Evolutionary conservation across 306 rosid species (phyloP), one percentile per base, ranked within the genome.

Genomic region (Prunus davidiana): DNA sequence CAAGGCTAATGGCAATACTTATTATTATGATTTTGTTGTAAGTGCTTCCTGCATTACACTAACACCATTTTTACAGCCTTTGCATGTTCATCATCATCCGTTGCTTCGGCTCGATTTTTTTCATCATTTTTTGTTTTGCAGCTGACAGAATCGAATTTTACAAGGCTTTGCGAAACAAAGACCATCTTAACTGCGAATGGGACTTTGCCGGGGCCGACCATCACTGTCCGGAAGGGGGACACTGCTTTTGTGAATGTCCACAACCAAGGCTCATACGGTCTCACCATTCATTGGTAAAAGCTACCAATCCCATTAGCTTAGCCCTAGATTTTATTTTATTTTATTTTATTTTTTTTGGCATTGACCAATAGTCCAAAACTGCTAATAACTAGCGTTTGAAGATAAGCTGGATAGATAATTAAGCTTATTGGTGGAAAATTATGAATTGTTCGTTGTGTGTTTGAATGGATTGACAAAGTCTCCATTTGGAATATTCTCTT

Each of bases 131-230:
- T 38, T 18, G 1, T 30, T n/a, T 43, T 79, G 67, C 69, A 79
- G 82, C 50, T 79, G 69, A 66, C 46, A 12, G 73, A 79, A 22
- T 72, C 64, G 13, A 72, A 64, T 41, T 72, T 65, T 9, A 56
- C 73, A 14, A 72, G 78, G n/a, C 74, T 79, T 0, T 79, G 82
- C 25, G 27, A 14, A 24, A 73, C 66, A 11, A 79, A 79, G 69
- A 60, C 62, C 50, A 72, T 72, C 56, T 51, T 79, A 8, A 63
- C 71, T 6, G 78, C 55, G 8, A 79, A 79, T 16, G 74, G 67
- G 13, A 55, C 22, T 18, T 80, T 73, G 25, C 84, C 87, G 10
- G 87, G 87, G 12, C 87, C 87, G 12, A 67, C 87, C 11, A 67
- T 84, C 30, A 54, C 27, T 52, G 79, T 84, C 12, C 81, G 61